phyloP scores from a whole-genome alignment of 495 filamentous ascomycete genomes.

The Coniosporium apollinis region DNA sequence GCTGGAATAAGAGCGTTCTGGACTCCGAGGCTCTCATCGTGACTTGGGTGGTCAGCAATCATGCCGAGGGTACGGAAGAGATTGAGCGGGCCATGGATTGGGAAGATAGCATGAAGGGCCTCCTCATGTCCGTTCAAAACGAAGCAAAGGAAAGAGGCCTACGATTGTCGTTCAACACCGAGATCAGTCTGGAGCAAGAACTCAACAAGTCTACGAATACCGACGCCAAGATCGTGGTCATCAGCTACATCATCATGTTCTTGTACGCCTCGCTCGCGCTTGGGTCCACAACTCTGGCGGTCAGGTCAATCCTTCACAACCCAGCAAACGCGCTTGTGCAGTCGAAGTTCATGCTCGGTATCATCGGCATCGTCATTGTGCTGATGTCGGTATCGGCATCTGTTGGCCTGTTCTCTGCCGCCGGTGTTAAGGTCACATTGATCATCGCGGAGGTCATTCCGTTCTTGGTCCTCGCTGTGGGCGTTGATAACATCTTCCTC shows the following conservation, averaged over 20 bases:
- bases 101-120: slow-evolving; percentile 58
- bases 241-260: slow-evolving; percentile 98
- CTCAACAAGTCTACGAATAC: slow-evolving; percentile 94
- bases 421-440: slow-evolving; percentile 78
- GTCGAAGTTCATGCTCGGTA: slow-evolving; percentile 85
- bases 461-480: slow-evolving; percentile 87
- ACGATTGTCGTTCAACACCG: slow-evolving; percentile 81
- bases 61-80: slow-evolving; percentile 50
- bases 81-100: slow-evolving; percentile 68
- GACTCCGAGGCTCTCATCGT: slow-evolving; percentile 65
- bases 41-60: slow-evolving; percentile 94
- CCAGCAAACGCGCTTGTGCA: slow-evolving; percentile 74
- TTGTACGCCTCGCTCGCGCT: slow-evolving; percentile 85
- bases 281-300: slow-evolving; percentile 67
- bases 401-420: slow-evolving; percentile 79
- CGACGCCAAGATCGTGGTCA: slow-evolving; percentile 88
- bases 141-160: slow-evolving; percentile 67
- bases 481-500: slow-evolving; percentile 97
- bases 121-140: slow-evolving; percentile 55
- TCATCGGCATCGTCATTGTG: slow-evolving; percentile 85
- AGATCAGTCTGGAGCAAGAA: slow-evolving; percentile 84
- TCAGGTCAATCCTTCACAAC: slow-evolving; percentile 57
- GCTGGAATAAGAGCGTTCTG: slow-evolving; percentile 50
- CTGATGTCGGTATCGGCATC: slow-evolving; percentile 94
- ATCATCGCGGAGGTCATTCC: slow-evolving; percentile 98